Evolutionary conservation across 208 protist species (phyloP).

Genomic region (Crithidia bombi): DNA sequence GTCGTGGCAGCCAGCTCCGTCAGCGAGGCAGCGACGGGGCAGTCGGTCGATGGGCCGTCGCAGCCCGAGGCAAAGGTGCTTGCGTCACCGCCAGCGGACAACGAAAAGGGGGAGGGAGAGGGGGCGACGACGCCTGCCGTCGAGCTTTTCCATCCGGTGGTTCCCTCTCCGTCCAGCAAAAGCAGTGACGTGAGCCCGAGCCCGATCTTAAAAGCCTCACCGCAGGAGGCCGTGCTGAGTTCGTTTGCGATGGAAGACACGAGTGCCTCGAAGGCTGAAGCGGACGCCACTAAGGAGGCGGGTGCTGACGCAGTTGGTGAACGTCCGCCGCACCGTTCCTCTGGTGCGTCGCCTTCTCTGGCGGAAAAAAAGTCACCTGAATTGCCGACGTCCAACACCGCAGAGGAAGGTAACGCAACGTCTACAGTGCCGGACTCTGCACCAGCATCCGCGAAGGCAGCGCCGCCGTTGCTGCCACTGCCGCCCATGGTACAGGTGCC

Average conservation of each 20-base stretch:
- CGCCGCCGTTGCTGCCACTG: not conserved
- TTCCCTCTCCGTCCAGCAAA: not conserved
- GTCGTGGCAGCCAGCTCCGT: not conserved
- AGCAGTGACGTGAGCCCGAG: not conserved
- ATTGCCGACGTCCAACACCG: not conserved
- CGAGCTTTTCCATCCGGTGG: not conserved
- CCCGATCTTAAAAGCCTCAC: not conserved
- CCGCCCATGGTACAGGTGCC: constrained; percentile 9
- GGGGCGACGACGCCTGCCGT: not conserved
- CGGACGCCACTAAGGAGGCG: not conserved
- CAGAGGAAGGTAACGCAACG: not conserved
- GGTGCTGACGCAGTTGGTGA: not conserved
- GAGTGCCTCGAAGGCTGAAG: not conserved
- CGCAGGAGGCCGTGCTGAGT: not conserved
- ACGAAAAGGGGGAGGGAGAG: no score
- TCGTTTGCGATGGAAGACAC: constrained; percentile 10
- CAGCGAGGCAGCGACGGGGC: not conserved
- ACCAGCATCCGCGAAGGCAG: not conserved
- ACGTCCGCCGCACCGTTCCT: not conserved
- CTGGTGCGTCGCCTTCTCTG: no score
- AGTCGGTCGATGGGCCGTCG: constrained; percentile 2
- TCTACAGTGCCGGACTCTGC: not conserved
- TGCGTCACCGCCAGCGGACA: not conserved
- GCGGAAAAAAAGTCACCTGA: not conserved
- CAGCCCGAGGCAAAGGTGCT: not conserved